These are phyloP conservation scores for Flaveria trinervia DNA, from an alignment of 129 eudicot genomes.

Conservation along the genomic window DNA sequence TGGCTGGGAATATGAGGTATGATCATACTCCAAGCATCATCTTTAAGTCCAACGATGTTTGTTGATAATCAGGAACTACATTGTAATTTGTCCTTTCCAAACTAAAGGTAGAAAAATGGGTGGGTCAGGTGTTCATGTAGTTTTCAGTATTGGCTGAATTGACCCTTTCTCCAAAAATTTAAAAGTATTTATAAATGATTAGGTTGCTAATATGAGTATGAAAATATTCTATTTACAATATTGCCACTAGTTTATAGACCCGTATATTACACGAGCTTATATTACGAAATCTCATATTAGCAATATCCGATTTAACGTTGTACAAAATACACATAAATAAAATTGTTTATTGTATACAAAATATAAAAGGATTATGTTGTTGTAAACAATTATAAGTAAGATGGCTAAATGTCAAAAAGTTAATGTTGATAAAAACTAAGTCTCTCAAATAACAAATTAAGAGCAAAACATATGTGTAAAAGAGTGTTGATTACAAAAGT, in stretches of 20 bases:
- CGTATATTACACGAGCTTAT: no score
- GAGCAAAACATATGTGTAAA: no score
- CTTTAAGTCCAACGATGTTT: not conserved
- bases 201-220: not conserved
- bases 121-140: not conserved
- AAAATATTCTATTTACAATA: not conserved
- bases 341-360: no score
- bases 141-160: not conserved
- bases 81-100: not conserved
- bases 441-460: no score
- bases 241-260: not conserved
- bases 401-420: no score
- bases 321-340: no score
- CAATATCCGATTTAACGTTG: no score
- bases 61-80: not conserved
- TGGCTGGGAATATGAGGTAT: constrained; percentile 95
- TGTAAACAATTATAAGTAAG: no score
- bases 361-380: no score
- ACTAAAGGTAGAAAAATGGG: not conserved
- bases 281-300: no score
- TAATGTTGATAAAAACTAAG: no score
- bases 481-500: no score
- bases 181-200: not conserved
- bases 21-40: constrained; percentile 18
- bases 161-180: not conserved